phyloP scores from a whole-genome alignment of 176 grass and related monocot genomes.

The Coix lacrymajobi region DNA sequence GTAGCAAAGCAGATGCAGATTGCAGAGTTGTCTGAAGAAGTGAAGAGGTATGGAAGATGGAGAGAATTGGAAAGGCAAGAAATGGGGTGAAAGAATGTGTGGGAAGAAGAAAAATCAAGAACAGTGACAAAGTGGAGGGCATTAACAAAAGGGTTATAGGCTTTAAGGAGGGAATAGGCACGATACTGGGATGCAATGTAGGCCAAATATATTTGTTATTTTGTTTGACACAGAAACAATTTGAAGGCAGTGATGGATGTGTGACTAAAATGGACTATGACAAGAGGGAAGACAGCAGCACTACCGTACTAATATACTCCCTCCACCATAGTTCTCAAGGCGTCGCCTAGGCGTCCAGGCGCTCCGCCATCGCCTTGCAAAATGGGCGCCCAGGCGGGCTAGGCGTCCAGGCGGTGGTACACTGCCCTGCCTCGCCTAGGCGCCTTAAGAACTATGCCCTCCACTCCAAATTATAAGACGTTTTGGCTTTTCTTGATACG shows the following conservation, averaged over 20 bases:
- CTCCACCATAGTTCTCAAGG: no score
- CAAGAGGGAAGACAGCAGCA: background rate
- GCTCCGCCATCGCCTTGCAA: no score
- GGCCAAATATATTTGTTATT: background rate
- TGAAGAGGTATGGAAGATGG: background rate
- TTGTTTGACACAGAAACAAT: no score
- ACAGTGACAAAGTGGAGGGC: background rate
- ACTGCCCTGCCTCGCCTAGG: no score
- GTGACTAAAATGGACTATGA: background rate
- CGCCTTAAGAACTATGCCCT: no score
- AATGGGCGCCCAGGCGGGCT: no score
- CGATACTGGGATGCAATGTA: background rate
- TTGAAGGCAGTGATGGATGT: background rate
- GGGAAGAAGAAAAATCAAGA: background rate
- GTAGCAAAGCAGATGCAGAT: background rate
- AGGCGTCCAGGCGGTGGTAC: no score
- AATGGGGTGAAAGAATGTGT: background rate
- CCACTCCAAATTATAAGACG: no score
- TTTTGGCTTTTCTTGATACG: no score
- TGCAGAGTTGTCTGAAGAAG: background rate
- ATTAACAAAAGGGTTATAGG: background rate
- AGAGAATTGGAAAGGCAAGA: background rate
- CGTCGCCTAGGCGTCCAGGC: no score
- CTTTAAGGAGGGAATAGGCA: background rate
- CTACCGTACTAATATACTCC: no score